These are phyloP conservation scores for Apiotrichum gracile DNA, from an alignment of 1,284 basidiomycete species.

Conservation along the genomic window DNA sequence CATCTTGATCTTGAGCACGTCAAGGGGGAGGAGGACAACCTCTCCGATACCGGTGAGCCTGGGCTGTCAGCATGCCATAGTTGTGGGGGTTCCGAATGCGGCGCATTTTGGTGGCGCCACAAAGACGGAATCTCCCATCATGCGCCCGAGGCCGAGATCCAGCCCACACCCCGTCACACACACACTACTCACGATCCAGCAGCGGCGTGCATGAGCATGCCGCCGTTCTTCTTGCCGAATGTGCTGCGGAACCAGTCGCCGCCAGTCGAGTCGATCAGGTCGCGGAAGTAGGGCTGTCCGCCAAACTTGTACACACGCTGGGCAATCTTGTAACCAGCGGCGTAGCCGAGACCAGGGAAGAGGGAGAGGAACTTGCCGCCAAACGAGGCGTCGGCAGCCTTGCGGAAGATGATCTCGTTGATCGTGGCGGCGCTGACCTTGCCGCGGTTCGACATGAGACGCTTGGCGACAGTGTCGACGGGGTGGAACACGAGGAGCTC, in stretches of 20 bases:
- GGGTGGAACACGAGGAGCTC: conserved; percentile 89
- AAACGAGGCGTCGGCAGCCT: conserved; percentile 66
- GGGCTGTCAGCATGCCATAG: background rate
- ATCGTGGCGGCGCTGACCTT: conserved; percentile 62
- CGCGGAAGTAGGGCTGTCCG: conserved; percentile 96
- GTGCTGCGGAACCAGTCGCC: conserved; percentile 69
- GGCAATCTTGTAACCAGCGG: conserved; percentile 91
- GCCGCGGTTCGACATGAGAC: conserved; percentile 93
- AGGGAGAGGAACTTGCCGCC: conserved; percentile 76
- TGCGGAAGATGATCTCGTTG: conserved; percentile 78
- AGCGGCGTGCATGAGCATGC: conserved; percentile 89
- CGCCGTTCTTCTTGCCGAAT: conserved; percentile 94
- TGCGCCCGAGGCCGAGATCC: too few relatives aligned
- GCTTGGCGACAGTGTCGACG: conserved; percentile 93
- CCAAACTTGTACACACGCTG: conserved; percentile 98
- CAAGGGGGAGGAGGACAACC: conserved; percentile 90
- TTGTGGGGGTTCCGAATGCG: background rate
- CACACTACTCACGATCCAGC: conserved; percentile 68
- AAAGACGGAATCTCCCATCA: too few relatives aligned
- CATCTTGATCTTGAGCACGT: conserved; percentile 96
- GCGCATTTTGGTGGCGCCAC: background rate
- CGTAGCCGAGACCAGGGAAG: conserved; percentile 97
- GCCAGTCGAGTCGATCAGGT: conserved; percentile 73
- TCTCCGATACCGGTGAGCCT: conserved; percentile 94
- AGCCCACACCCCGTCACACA: background rate